Base-by-base conservation (phyloP, 139 green algal species). In the Gonium pectorale region DNA sequence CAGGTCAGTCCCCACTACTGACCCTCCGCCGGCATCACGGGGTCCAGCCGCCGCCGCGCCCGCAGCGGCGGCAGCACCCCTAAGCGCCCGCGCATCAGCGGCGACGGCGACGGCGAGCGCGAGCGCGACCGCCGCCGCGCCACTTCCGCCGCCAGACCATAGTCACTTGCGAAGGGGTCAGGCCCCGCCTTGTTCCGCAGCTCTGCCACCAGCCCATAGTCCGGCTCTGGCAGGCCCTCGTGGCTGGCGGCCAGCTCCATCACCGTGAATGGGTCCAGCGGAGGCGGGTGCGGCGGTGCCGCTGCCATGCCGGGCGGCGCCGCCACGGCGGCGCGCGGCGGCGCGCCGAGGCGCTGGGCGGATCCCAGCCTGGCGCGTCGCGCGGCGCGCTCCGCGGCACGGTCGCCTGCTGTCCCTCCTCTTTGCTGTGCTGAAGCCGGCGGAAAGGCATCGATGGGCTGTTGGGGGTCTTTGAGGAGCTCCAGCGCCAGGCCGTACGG, bases 141-240 rank as follows among this genome's bases (percentile, higher is more conserved):
- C 29, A 88, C 81, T 60, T 90, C 86, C 7, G 86, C 86, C 37
- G 49, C 86, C 67, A 90, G 68, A 22, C 86, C 86, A 60, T 75
- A 90, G 17, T 79, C 79, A 31, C n/a, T 49, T 15, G 63, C 44
- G 24, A 78, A 69, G n/a, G 70, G 68, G 59, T 90, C 80, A 4
- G 49, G 51, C 27, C 62, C 29, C 31, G 27, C 72, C 0, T 52
- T 29, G 59, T 79, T 66, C 22, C 68, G 79, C 35, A 90, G 81
- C 75, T 90, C 86, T 2, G 81, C 81, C 15, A 90, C 86, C 9
- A 90, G 46, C 8, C 86, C 86, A 29, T 90, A 90, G 46, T 90
- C 86, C 1, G 81, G 86, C 67, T 90, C 86, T 0, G 83, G 68
- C 19, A 73, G 70, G 51, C 73, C 83, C 79, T 60, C 46, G 35